Evolutionary conservation across 352 stramenopile genomes (phyloP).

Genomic region (Globisporangium takayamanum): DNA sequence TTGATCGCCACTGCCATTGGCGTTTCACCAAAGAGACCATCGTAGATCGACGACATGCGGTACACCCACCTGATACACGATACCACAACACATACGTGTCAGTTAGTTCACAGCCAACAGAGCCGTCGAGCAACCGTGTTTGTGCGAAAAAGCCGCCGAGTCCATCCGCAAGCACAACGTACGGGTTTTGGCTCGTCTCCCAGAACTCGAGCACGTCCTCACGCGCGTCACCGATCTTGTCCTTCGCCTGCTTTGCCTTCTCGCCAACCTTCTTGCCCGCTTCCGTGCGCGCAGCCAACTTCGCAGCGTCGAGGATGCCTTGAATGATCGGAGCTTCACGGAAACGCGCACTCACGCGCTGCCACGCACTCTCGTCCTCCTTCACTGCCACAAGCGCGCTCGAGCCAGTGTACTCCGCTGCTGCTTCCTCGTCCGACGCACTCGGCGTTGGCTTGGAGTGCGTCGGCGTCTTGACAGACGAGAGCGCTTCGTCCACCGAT

Average conservation of each 20-base stretch:
- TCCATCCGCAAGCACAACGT: slow-evolving; percentile 18
- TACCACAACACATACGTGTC: background rate
- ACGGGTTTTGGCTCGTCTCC: slow-evolving; percentile 98
- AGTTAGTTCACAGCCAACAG: background rate
- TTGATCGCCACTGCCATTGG: slow-evolving; percentile 93
- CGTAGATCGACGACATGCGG: slow-evolving; percentile 95
- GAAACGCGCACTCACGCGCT: slow-evolving; percentile 91
- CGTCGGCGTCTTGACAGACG: slow-evolving; percentile 53
- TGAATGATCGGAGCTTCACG: slow-evolving; percentile 94
- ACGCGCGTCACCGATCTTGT: slow-evolving; percentile 76
- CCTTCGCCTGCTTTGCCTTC: slow-evolving; percentile 66
- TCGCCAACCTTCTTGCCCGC: slow-evolving; percentile 65
- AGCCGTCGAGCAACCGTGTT: background rate
- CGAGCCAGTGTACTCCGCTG: slow-evolving; percentile 55
- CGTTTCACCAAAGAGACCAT: slow-evolving; percentile 96
- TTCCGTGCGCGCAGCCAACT: slow-evolving; percentile 70
- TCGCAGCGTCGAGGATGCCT: slow-evolving; percentile 77
- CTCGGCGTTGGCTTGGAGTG: slow-evolving; percentile 23
- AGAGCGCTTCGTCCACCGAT: slow-evolving; percentile 69
- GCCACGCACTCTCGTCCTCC: slow-evolving; percentile 91
- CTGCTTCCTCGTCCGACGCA: slow-evolving; percentile 29
- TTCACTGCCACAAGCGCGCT: slow-evolving; percentile 86
- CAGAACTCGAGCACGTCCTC: slow-evolving; percentile 92
- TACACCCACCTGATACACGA: slow-evolving; percentile 86
- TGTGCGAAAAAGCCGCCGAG: slow-evolving; percentile 1